Evolutionary conservation across 2,329 filamentous ascomycete genomes (phyloP).

Genomic region (Xylaria sp.): DNA sequence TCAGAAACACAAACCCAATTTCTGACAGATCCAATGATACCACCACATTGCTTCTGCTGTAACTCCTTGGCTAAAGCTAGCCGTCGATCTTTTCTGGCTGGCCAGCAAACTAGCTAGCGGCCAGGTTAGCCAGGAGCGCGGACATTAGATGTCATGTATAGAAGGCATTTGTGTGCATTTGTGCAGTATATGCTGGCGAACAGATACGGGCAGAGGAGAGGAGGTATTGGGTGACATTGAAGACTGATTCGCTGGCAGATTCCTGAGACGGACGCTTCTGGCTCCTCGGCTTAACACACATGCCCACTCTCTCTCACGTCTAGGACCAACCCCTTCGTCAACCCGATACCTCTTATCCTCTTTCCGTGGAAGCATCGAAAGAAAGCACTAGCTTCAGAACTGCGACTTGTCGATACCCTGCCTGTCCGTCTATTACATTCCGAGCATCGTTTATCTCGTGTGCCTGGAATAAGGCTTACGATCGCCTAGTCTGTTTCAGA

Average conservation of each 20-base stretch:
- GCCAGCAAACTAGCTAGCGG: constrained; percentile 34
- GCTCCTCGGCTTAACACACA: constrained; percentile 24
- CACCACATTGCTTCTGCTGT: constrained; percentile 27
- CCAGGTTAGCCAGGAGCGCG: constrained; percentile 24
- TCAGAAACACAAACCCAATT: constrained; percentile 45
- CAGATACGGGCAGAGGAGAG: constrained; percentile 22
- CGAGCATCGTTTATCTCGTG: constrained; percentile 12
- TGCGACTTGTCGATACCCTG: constrained; percentile 1
- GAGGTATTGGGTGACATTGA: constrained; percentile 31
- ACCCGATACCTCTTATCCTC: constrained; percentile 21
- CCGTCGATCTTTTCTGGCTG: constrained; percentile 27
- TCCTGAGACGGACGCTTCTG: constrained; percentile 27
- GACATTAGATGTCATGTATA: constrained; percentile 19
- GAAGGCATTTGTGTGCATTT: constrained; percentile 11
- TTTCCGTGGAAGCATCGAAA: constrained; percentile 21
- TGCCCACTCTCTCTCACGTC: constrained; percentile 11
- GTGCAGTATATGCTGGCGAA: constrained; percentile 10
- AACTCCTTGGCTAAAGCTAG: constrained; percentile 33
- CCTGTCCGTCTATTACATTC: constrained; percentile 8
- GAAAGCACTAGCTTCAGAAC: constrained; percentile 4
- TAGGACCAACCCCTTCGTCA: constrained; percentile 24
- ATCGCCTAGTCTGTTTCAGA: constrained; percentile 14
- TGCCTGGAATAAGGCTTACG: constrained; percentile 22
- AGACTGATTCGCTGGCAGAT: constrained; percentile 36
- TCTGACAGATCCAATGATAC: constrained; percentile 44